Evolutionary conservation across 2,329 filamentous ascomycete genomes (phyloP).

Genomic region (Acrocalymma vagum): DNA sequence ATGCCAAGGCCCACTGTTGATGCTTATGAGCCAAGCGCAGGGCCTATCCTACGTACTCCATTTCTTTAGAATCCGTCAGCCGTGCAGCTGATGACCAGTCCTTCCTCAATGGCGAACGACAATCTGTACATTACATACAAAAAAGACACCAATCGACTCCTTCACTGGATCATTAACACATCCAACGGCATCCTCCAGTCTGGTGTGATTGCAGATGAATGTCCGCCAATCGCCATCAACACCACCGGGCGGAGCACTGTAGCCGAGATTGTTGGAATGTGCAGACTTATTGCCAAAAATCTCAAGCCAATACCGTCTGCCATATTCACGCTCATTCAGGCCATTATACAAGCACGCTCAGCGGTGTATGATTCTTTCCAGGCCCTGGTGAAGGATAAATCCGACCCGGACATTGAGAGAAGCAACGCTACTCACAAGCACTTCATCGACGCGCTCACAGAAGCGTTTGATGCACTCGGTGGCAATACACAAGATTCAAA

Average conservation of each 20-base stretch:
- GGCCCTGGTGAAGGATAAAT: constrained; percentile 37
- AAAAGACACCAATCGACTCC: constrained; percentile 19
- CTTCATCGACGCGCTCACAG: constrained; percentile 54
- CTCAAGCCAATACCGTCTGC: constrained; percentile 39
- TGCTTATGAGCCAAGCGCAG: too few relatives aligned
- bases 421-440: constrained; percentile 53
- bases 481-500: constrained; percentile 33
- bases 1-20: too few relatives aligned
- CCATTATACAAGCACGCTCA: constrained; percentile 48
- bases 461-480: constrained; percentile 49
- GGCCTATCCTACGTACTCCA: too few relatives aligned
- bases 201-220: constrained; percentile 10
- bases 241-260: constrained; percentile 50
- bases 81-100: too few relatives aligned
- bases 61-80: too few relatives aligned
- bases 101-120: constrained; percentile 15
- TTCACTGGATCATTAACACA: constrained; percentile 26
- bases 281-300: constrained; percentile 52
- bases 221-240: constrained; percentile 34
- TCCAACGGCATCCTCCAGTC: constrained; percentile 26
- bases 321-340: constrained; percentile 49
- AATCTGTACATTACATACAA: constrained; percentile 26
- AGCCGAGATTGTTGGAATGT: constrained; percentile 48
- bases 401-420: constrained; percentile 47
- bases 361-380: constrained; percentile 39